Base-by-base conservation (phyloP, 331 rosid genomes). In the Malus hybrid region DNA sequence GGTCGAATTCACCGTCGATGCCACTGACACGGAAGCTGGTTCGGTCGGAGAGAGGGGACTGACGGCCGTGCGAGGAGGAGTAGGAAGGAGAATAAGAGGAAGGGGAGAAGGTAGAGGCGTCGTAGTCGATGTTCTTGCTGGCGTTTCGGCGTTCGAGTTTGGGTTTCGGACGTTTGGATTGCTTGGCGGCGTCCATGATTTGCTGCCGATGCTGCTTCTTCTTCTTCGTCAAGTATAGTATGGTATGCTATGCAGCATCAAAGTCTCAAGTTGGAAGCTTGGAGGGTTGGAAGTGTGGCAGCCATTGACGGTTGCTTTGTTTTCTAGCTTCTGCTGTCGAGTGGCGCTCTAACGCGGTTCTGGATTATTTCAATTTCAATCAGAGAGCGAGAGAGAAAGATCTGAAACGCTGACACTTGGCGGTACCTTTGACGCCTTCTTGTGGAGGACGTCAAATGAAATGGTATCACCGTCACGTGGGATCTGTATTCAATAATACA, bases 121-220 rank as follows among this genome's bases (percentile, higher is more conserved):
- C 54, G 79, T 87, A 89, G 73, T 80, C 61, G 70, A 87, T 59
- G 78, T 81, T 75, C 74, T 70, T 87, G 57, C 16, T 66, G 18
- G 94, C 94, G 84, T 89, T 89, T 20, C 81, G 73, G 14, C 94
- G 91, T 3, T 85, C 70, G 24, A 89, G 82, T 7, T 67, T 87
- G 1, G 86, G 83, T 69, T 77, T 72, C 24, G 29, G 34, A 5
- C 50, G 80, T 67, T 74, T 70, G 15, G 60, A 55, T 60, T 73
- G 80, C 28, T 73, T 75, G 83, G 46, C 46, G 46, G 77, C 63
- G 28, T 86, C 86, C 93, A 86, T 86, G 50, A 50, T 28, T 42
- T 39, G 46, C 46, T 39, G 46, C 46, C 13, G 46, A 9, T 10
- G 12, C 32, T 63, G n/a, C 67, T 29, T 3, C n/a, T 27, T 4